Percentiles rank a stretch among this genome's conserved stretches.
Conservation (phyloP, 2,329 filamentous ascomycete species). For the Aspergillus sp. region DNA sequence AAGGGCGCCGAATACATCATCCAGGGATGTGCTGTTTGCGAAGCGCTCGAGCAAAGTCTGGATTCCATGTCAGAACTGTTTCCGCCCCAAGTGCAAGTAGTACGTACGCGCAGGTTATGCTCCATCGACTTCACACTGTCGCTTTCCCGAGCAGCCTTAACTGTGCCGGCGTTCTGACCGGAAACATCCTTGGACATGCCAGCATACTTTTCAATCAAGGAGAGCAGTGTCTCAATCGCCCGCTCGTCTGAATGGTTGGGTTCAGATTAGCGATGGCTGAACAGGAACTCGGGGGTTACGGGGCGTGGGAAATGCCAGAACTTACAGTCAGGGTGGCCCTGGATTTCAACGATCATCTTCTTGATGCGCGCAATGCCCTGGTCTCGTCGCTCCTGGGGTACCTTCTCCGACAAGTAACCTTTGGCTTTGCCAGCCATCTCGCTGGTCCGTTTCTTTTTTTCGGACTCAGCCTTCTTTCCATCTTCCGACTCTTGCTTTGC, state of each 20-base stretch:
- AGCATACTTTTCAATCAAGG: constrained; percentile 75
- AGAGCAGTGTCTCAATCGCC: constrained; percentile 79
- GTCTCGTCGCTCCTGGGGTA: constrained; percentile 86
- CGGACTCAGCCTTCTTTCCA: constrained; percentile 56
- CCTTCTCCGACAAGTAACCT: constrained; percentile 74
- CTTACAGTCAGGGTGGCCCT: constrained; percentile 82
- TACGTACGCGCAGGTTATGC: constrained; percentile 61
- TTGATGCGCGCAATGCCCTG: constrained; percentile 87
- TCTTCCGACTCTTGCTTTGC: constrained; percentile 42
- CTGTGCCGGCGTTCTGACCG: constrained; percentile 55
- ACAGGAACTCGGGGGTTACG: too few species aligned
- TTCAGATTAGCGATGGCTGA: background rate
- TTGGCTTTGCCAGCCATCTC: constrained; percentile 41
- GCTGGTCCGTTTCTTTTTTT: constrained; percentile 35
- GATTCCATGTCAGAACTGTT: constrained; percentile 36
- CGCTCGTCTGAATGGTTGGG: constrained; percentile 52
- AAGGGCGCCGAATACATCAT: constrained; percentile 77
- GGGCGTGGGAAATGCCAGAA: constrained; percentile 9
- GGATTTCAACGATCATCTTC: constrained; percentile 96
- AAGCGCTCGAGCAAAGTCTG: constrained; percentile 87
- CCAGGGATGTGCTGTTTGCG: constrained; percentile 82
- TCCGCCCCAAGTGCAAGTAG: background rate
- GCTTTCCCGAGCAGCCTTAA: constrained; percentile 46
- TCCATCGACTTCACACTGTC: constrained; percentile 35
- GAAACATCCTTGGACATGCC: constrained; percentile 60